Conservation (phyloP, 2,329 filamentous ascomycete species). For the Cladophialophora bantiana region DNA sequence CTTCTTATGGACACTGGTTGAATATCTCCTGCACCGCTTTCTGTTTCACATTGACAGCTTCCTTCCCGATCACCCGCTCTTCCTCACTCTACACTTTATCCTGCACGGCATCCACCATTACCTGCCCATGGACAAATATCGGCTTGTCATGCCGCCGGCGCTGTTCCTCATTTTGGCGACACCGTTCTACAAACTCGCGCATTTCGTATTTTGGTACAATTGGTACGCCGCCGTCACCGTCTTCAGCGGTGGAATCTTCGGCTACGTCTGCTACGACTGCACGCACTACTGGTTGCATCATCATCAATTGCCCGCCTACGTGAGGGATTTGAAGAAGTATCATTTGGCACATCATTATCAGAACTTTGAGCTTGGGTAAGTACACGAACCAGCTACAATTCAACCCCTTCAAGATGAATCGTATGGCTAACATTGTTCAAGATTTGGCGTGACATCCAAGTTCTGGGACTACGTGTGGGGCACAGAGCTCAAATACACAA, state of each 20-base stretch:
- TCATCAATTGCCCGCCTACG: constrained; percentile 88
- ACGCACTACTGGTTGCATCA: constrained; percentile 99
- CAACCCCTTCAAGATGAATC: background rate
- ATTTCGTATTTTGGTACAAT: constrained; percentile 79
- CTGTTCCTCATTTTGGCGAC: constrained; percentile 82
- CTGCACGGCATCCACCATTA: constrained; percentile 98
- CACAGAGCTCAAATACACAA: constrained; percentile 72
- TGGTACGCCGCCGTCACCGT: constrained; percentile 82
- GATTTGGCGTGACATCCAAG: constrained; percentile 89
- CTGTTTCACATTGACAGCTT: constrained; percentile 93
- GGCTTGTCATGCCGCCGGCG: constrained; percentile 94
- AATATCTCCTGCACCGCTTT: constrained; percentile 87
- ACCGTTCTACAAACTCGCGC: constrained; percentile 92
- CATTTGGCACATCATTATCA: constrained; percentile 97
- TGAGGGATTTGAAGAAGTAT: constrained; percentile 93
- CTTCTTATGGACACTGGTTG: constrained; percentile 84
- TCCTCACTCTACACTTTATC: constrained; percentile 85
- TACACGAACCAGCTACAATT: background rate
- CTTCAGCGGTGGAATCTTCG: constrained; percentile 90
- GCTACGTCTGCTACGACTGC: constrained; percentile 94
- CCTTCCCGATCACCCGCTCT: constrained; percentile 90
- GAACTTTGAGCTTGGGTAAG: constrained; percentile 85
- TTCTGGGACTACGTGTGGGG: constrained; percentile 97
- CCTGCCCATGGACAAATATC: constrained; percentile 97
- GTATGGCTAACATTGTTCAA: constrained; percentile 19